A percentile compares a stretch with the other conserved stretches of the same genome.
phyloP scores from a whole-genome alignment of 495 filamentous ascomycete genomes.

The Usnea hakonensis region DNA sequence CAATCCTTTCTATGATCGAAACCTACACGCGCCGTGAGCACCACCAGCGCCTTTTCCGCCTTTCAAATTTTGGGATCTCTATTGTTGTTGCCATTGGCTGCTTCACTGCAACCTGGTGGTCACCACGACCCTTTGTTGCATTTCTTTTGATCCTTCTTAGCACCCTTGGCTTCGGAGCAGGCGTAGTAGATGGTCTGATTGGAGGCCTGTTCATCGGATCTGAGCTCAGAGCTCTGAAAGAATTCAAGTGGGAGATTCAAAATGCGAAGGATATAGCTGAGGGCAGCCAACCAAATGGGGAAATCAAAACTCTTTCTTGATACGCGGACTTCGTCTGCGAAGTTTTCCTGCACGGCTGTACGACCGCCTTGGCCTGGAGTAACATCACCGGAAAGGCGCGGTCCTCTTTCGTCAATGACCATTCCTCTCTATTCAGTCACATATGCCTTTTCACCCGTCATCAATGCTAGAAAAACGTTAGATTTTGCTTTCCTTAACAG shows the following conservation, averaged over 20 bases:
- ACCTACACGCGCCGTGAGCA: slow-evolving; percentile 61
- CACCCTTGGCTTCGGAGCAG: slow-evolving; percentile 65
- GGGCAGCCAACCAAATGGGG: neutral
- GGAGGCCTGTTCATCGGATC: slow-evolving; percentile 76
- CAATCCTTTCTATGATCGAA: slow-evolving; percentile 59
- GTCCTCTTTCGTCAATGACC: slow-evolving; percentile 54
- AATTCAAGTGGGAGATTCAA: slow-evolving; percentile 89
- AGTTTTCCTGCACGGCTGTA: neutral
- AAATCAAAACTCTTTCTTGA: neutral
- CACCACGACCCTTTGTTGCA: slow-evolving; percentile 60
- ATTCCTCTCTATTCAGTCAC: slow-evolving; percentile 63
- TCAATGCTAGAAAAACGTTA: neutral
- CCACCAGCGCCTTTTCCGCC: slow-evolving; percentile 59
- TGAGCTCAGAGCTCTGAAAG: slow-evolving; percentile 76
- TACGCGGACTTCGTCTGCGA: neutral
- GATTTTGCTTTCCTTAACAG: slow-evolving; percentile 37
- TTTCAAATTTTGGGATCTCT: slow-evolving; percentile 63
- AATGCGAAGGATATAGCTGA: slow-evolving; percentile 47
- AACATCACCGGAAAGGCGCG: neutral
- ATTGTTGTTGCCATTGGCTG: slow-evolving; percentile 59
- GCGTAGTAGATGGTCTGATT: slow-evolving; percentile 75
- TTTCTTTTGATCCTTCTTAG: slow-evolving; percentile 77
- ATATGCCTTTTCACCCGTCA: slow-evolving; percentile 27
- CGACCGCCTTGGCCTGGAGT: neutral
- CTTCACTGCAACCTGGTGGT: slow-evolving; percentile 80